Evolutionary conservation across 345 rosid species (phyloP).

Genomic region (Psidium friedrichsthalianum): DNA sequence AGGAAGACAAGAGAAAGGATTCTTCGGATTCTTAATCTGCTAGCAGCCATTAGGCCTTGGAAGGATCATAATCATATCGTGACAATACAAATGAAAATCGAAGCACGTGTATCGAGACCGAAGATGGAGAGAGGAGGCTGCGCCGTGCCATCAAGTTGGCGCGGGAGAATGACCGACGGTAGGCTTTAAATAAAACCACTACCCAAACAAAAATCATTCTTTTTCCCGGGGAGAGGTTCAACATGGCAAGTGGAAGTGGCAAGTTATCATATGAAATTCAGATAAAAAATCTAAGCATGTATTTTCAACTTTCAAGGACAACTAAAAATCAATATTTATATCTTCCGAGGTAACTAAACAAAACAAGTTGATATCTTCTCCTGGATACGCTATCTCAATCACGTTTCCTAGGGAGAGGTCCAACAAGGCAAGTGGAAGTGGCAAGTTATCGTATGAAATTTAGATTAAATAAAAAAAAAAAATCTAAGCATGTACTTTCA

Average conservation of each 20-base stretch:
- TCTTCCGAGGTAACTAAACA: not conserved
- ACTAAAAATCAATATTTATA: too few relatives aligned
- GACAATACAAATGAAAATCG: not conserved
- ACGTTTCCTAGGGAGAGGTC: not conserved
- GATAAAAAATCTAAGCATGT: not conserved
- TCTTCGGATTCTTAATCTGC: not conserved
- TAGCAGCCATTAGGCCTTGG: not conserved
- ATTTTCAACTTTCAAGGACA: not conserved
- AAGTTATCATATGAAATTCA: not conserved
- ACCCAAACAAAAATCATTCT: not conserved
- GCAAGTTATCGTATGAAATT: too few relatives aligned
- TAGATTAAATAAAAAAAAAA: too few relatives aligned
- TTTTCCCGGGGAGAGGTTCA: not conserved
- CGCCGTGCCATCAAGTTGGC: not conserved
- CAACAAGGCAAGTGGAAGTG: too few relatives aligned
- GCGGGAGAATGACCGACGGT: not conserved
- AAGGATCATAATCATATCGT: not conserved
- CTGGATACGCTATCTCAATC: not conserved
- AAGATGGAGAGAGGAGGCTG: not conserved
- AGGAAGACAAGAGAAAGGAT: not conserved
- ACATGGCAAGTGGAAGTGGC: not conserved
- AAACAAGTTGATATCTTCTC: not conserved
- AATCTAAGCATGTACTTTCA: too few relatives aligned
- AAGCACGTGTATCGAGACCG: not conserved
- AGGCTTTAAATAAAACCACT: not conserved